Evolutionary conservation across 495 filamentous ascomycete genomes (phyloP).

Genomic region (Amphirosellinia nigrospora): DNA sequence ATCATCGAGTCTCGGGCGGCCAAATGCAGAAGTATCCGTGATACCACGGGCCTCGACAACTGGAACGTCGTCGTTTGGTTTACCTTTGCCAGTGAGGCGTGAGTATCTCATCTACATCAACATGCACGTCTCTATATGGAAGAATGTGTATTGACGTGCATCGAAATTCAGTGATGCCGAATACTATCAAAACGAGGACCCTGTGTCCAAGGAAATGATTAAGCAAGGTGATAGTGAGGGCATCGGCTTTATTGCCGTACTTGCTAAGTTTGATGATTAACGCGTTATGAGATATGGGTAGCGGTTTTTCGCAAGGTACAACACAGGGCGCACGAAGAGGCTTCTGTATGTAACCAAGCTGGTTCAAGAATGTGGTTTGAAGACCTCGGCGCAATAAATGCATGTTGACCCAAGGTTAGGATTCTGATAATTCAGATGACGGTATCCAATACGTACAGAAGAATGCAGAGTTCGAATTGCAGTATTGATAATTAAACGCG

Average conservation of each 20-base stretch:
- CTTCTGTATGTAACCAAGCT: too few species aligned
- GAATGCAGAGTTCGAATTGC: background rate
- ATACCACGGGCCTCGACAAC: background rate
- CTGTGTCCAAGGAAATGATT: background rate
- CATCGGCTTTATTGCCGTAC: background rate
- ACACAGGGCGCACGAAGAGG: too few species aligned
- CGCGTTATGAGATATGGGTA: background rate
- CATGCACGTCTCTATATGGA: background rate
- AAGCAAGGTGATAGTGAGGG: background rate
- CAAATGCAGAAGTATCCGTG: constrained; percentile 5
- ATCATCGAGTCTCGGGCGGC: background rate
- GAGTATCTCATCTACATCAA: background rate
- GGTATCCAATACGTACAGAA: background rate
- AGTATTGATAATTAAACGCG: background rate
- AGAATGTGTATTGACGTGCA: background rate
- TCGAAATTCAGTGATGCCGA: background rate
- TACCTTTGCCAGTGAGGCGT: background rate
- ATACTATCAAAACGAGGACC: background rate
- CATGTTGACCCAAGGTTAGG: too few species aligned
- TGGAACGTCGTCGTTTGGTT: constrained; percentile 4
- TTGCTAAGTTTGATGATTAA: background rate
- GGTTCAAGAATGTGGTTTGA: too few species aligned
- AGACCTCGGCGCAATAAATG: too few species aligned
- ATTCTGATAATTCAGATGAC: too few species aligned
- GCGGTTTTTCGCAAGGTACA: too few species aligned